Conservation (phyloP, 2,329 filamentous ascomycete genomes). For the Magnaporthiopsis incrustans region DNA sequence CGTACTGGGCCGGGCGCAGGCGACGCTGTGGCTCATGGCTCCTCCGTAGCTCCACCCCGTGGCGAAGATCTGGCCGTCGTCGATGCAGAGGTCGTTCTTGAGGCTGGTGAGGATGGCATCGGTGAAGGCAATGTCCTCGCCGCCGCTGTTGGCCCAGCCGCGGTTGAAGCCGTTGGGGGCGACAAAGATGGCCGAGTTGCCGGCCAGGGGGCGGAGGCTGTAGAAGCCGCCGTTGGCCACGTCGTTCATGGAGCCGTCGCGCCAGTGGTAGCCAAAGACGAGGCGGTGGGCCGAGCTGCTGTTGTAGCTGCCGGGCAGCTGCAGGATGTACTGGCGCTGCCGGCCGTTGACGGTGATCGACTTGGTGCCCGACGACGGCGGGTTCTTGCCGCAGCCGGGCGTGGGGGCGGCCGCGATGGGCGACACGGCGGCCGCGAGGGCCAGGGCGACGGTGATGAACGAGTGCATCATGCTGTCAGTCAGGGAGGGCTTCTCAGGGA, state of each 20-base stretch:
- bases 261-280: conserved; percentile 35
- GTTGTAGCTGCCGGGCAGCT: conserved; percentile 22
- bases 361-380: conserved; percentile 1
- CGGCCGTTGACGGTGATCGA: conserved; percentile 2
- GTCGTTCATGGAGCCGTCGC: conserved; percentile 28
- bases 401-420: conserved; percentile 3
- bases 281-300: conserved; percentile 28
- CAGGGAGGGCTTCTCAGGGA: not conserved
- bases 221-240: conserved; percentile 31
- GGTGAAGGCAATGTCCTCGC: conserved; percentile 32
- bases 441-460: not conserved
- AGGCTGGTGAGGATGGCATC: conserved; percentile 28
- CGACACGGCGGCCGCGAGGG: conserved; percentile 2
- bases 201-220: conserved; percentile 27
- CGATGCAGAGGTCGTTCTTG: conserved; percentile 32
- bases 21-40: conserved; percentile 33
- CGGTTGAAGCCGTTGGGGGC: conserved; percentile 31
- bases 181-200: conserved; percentile 29
- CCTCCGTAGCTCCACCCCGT: conserved; percentile 37
- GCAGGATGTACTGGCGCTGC: conserved; percentile 5
- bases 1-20: conserved; percentile 29
- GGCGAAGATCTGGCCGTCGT: conserved; percentile 31
- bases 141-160: conserved; percentile 34
- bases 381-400: conserved; percentile 3
- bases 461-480: no score